These are phyloP conservation scores for Hericium alpestre DNA, from an alignment of 768 basidiomycete species.

Conservation along the genomic window DNA sequence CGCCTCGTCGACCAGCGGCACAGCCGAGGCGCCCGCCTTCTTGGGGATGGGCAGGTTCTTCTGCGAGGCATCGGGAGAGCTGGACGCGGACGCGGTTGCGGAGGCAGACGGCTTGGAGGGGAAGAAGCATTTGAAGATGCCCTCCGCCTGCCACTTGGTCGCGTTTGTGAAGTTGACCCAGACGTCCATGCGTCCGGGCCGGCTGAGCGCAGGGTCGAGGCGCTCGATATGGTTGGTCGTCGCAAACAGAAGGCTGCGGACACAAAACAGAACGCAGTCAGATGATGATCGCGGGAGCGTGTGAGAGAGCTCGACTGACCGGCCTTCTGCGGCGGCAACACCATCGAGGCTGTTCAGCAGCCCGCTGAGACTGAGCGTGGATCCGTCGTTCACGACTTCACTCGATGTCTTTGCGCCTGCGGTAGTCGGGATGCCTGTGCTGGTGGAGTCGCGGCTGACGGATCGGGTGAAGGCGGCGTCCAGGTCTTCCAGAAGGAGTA, in stretches of 20 bases:
- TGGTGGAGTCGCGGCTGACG: constrained; percentile 69
- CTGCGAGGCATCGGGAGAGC: constrained; percentile 38
- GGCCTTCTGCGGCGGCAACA: constrained; percentile 77
- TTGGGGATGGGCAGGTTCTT: constrained; percentile 64
- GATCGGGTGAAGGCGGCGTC: constrained; percentile 87
- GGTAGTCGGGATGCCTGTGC: constrained; percentile 61
- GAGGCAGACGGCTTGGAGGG: constrained; percentile 40
- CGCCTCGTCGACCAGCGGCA: constrained; percentile 62
- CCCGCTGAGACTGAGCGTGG: constrained; percentile 77
- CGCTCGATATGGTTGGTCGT: constrained; percentile 93
- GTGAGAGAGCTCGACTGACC: constrained; percentile 36
- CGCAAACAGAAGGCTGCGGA: constrained; percentile 66
- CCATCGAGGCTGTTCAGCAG: constrained; percentile 80
- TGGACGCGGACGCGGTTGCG: background rate
- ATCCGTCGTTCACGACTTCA: constrained; percentile 53
- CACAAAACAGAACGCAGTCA: constrained; percentile 1
- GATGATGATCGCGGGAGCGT: background rate
- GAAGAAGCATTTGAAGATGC: constrained; percentile 93
- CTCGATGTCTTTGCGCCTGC: constrained; percentile 18
- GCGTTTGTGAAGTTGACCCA: constrained; percentile 89
- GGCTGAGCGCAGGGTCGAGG: constrained; percentile 78
- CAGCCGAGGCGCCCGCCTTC: constrained; percentile 41
- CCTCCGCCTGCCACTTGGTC: constrained; percentile 87
- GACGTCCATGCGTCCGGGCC: constrained; percentile 86
- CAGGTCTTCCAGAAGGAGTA: constrained; percentile 87